Conservation (phyloP, 805 yeast genomes). For the Torulaspora gathmanii region DNA sequence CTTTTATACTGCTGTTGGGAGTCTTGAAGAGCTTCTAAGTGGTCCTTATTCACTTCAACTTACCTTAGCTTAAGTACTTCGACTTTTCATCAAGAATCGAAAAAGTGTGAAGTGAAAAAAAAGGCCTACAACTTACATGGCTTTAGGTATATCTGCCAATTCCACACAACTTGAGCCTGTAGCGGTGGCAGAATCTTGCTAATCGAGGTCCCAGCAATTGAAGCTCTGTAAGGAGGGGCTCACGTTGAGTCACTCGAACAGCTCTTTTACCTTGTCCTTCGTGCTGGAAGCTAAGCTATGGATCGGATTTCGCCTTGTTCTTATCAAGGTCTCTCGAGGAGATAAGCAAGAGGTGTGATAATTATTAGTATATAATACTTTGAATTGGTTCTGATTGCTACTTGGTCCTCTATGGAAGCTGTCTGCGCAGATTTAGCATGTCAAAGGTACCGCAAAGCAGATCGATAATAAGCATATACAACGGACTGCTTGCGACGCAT, state of each 20-base stretch:
- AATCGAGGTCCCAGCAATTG: background rate
- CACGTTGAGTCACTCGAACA: background rate
- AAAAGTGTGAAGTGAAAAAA: too few relatives aligned
- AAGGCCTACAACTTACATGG: too few relatives aligned
- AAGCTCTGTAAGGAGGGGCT: background rate
- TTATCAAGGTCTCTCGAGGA: background rate
- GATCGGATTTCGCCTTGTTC: slow-evolving; percentile 10
- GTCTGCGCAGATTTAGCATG: background rate
- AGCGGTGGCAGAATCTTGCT: too few relatives aligned
- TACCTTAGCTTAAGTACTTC: background rate
- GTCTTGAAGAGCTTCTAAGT: background rate
- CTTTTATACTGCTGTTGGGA: background rate
- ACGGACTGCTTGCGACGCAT: slow-evolving; percentile 11
- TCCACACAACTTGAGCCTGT: too few relatives aligned
- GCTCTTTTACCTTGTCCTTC: background rate
- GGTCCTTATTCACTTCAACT: background rate
- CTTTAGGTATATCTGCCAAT: too few relatives aligned
- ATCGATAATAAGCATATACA: slow-evolving; percentile 11
- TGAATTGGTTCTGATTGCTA: background rate
- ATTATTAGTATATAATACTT: background rate
- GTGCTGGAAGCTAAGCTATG: background rate
- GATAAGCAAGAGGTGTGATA: background rate
- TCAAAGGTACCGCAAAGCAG: background rate
- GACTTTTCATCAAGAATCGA: too few relatives aligned
- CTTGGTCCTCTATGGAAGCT: too few relatives aligned